Evolutionary conservation across 2,329 filamentous ascomycete genomes (phyloP).

Genomic region (Cordyceps militaris): DNA sequence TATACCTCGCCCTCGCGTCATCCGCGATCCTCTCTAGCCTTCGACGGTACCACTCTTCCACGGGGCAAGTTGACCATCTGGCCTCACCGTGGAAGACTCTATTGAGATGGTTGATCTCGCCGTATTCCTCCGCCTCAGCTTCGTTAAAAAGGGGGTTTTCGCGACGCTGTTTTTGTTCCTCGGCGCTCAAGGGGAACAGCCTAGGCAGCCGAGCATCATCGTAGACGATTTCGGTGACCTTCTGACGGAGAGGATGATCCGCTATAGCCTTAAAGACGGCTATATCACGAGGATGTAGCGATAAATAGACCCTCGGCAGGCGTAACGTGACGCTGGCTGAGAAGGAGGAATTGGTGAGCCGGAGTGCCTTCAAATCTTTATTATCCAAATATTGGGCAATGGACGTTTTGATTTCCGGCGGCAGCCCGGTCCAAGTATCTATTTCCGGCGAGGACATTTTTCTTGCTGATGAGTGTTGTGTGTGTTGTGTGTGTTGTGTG

Average conservation of each 20-base stretch:
- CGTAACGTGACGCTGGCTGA: neutral
- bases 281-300: neutral
- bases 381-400: neutral
- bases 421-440: neutral
- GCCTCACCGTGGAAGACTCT: neutral
- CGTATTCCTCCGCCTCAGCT: neutral
- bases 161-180: neutral
- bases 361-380: neutral
- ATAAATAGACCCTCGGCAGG: neutral
- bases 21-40: neutral
- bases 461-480: neutral
- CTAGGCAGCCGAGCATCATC: slow-evolving; percentile 16
- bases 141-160: neutral
- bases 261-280: slow-evolving; percentile 16
- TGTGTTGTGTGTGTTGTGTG: no score
- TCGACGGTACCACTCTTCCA: neutral
- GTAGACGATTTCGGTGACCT: slow-evolving; percentile 16
- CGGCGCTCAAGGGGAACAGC: neutral
- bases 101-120: neutral
- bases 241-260: slow-evolving; percentile 7
- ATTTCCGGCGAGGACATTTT: neutral
- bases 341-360: neutral
- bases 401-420: neutral
- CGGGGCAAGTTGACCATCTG: neutral
- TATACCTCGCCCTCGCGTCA: neutral